These are phyloP conservation scores for Asterella californica DNA, from an alignment of 225 moss, liverwort and hornwort genomes.

Conservation along the genomic window DNA sequence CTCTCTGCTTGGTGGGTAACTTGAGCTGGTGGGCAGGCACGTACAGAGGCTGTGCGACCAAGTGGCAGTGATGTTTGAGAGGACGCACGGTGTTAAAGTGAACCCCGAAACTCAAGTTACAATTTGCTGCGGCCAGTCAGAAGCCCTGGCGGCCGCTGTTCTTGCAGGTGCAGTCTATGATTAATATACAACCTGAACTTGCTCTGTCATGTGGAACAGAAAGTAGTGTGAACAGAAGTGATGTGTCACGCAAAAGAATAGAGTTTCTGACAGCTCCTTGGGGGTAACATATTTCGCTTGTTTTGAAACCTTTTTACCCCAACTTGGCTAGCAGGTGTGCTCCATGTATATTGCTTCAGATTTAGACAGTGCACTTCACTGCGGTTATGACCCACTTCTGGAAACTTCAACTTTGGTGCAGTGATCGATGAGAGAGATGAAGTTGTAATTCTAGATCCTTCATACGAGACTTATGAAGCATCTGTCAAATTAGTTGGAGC, in stretches of 20 bases:
- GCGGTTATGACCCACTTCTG: background rate
- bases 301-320: background rate
- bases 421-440: slow-evolving; percentile 86
- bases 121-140: slow-evolving; percentile 84
- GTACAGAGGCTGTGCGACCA: slow-evolving; percentile 80
- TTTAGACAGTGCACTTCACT: background rate
- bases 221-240: background rate
- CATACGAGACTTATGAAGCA: slow-evolving; percentile 85
- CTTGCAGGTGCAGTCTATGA: slow-evolving; percentile 50
- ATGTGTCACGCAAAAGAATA: background rate
- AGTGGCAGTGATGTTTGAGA: slow-evolving; percentile 64
- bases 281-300: background rate
- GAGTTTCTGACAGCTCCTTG: background rate
- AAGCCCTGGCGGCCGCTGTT: slow-evolving; percentile 81
- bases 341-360: background rate
- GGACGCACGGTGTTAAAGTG: slow-evolving; percentile 58
- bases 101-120: slow-evolving; percentile 73
- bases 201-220: background rate
- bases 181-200: background rate
- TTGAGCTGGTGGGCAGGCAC: slow-evolving; percentile 48
- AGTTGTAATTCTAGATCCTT: slow-evolving; percentile 78
- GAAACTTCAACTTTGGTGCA: slow-evolving; percentile 27
- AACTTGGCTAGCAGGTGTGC: background rate
- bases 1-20: background rate
- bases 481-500: slow-evolving; percentile 79